These are phyloP conservation scores for Salix arbutifolia DNA, from an alignment of 345 rosid genomes.

Conservation along the genomic window DNA sequence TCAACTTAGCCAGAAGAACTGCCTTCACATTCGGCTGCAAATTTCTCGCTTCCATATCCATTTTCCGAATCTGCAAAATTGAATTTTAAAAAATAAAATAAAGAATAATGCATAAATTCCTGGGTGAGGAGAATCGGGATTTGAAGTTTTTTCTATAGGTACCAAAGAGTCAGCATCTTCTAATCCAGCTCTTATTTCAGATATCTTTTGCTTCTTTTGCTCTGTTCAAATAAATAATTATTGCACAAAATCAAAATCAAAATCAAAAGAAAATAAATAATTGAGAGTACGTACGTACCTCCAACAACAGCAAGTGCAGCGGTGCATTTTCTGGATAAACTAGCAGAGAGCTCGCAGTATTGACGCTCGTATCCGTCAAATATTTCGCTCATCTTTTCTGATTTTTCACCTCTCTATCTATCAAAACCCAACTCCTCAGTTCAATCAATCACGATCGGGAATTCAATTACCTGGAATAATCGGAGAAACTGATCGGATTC, in stretches of 20 bases:
- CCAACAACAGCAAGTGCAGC: conserved; percentile 20
- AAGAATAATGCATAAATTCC: not conserved
- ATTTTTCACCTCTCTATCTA: not conserved
- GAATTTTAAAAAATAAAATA: not conserved
- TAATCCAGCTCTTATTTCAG: conserved; percentile 21
- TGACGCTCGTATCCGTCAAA: conserved; percentile 33
- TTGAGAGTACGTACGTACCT: conserved; percentile 4
- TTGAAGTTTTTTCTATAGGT: not conserved
- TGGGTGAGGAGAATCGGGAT: not conserved
- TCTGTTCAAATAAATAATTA: conserved; percentile 4
- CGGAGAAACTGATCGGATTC: not conserved
- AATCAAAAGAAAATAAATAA: not conserved
- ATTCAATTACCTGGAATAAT: not conserved
- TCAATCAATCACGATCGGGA: not conserved
- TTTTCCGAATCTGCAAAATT: conserved; percentile 24
- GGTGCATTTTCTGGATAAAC: conserved; percentile 26
- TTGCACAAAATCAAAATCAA: not conserved
- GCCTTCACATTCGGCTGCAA: conserved; percentile 33
- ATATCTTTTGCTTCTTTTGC: conserved; percentile 31
- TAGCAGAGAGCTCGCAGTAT: conserved; percentile 31
- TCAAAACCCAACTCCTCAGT: not conserved
- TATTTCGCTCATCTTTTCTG: conserved; percentile 19
- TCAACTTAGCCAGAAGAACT: conserved; percentile 32
- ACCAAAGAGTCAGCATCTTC: conserved; percentile 34
- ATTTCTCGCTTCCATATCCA: conserved; percentile 33